Evolutionary conservation across 345 rosid genomes (phyloP).

Genomic region (Populus tremula): DNA sequence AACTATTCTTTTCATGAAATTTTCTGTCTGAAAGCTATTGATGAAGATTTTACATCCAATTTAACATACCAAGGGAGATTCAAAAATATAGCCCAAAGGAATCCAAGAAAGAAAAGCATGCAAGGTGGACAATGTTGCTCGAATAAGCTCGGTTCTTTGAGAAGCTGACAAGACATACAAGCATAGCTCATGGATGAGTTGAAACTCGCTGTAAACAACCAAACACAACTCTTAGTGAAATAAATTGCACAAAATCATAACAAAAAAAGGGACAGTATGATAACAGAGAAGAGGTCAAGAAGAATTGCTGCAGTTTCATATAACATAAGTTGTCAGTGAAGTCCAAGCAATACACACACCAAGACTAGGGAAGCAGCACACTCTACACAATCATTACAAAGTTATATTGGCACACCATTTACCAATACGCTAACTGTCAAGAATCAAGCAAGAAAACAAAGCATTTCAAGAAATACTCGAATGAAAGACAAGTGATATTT

Average conservation of each 20-base stretch:
- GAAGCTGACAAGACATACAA: conserved; percentile 93
- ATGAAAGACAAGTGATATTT: background rate
- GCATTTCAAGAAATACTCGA: background rate
- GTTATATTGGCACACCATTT: background rate
- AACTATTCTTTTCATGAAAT: background rate
- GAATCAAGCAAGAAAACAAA: background rate
- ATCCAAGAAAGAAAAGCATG: conserved; percentile 99
- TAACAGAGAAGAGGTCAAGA: background rate
- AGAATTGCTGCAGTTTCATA: background rate
- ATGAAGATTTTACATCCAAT: conserved; percentile 38
- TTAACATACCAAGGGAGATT: conserved; percentile 79
- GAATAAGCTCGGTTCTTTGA: conserved; percentile 89
- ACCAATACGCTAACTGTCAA: background rate
- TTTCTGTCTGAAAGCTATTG: background rate
- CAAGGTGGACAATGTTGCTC: conserved; percentile 88
- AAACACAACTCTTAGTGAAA: conserved; percentile 20
- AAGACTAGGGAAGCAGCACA: background rate
- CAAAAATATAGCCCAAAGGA: conserved; percentile 98
- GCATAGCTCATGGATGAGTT: conserved; percentile 98
- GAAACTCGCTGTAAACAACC: conserved; percentile 77
- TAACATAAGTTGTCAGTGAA: background rate
- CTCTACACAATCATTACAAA: background rate
- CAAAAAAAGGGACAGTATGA: background rate
- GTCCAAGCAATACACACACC: background rate
- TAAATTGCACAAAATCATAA: background rate